Base-by-base conservation (phyloP, 1,284 basidiomycete species). In the Ganoderma meredithae region DNA sequence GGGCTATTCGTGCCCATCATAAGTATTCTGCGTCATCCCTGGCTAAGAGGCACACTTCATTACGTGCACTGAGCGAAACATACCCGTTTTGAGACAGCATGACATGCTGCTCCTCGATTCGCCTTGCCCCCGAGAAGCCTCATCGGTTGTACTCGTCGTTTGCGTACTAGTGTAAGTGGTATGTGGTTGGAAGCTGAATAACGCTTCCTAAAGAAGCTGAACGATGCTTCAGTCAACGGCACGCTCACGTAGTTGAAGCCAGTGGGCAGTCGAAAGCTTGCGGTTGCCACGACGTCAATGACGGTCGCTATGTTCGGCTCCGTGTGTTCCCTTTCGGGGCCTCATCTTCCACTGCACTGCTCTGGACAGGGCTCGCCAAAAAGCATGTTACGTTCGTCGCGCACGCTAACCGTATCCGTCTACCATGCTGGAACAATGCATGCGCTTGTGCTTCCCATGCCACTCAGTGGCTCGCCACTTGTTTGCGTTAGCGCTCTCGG, bases 391-490 rank as follows among this genome's bases (percentile, higher is more conserved):
- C 22, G 9, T 12, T 49, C 22, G 47, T 10, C 22, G 10, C 25
- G 22, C 47, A 25, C 47, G 47, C 52, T 55, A 55, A 33, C 52
- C 52, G 31, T 53, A 27, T 55, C 13, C 52, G 52, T 55, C 6
- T 15, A 49, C 27, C 52, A 17, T 15, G 31, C 27, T 55, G 15
- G 52, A 55, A 55, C 52, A 55, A 55, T 33, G 52, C 52, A 55
- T 58, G 33, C 19, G 19, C 44, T 56, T 12, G 8, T 31, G 19
- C 39, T 33, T n/a, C 44, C 13, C 22, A 43, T 70, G 69, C 69
- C 65, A 68, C 65, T 66, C 5, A 22, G 43, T n/a, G 17, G 43
- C 43, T 52, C 22, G 47, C 25, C 47, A 10, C n/a, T 52, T 10
- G 25, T 22, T 15, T 17, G 52, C 52, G 15, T 12, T 33, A 31